Base-by-base conservation (phyloP, 2,329 filamentous ascomycete species). In the Didymella segeticola region DNA sequence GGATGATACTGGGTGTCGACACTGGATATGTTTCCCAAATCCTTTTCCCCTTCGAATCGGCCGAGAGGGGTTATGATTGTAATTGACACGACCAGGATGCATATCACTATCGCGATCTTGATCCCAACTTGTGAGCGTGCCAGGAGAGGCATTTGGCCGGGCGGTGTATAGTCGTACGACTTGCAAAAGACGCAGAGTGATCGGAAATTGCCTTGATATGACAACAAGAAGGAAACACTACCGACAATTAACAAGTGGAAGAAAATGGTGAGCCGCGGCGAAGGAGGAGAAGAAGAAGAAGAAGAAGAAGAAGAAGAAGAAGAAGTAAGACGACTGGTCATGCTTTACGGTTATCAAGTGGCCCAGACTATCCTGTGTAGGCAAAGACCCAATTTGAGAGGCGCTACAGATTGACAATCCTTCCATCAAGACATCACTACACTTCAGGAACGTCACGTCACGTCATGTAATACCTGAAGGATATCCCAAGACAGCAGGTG, bases 1-100 rank as follows among this genome's bases (percentile, higher is more conserved):
- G 60, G 4, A 63, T 54, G 15, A 64, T 63, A 36, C 48, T 61
- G 12, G 63, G 63, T n/a, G 63, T 64, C 17, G 29, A 33, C 14
- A 43, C 1, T 3, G 37, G 26, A 27, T 43, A 2, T 55, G 26
- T 14, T 43, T 36, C 17, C 47, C 39, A 11, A 47, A 45, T 5
- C 27, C 27, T 15, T 47, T 49, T 14, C 17, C 43, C 14, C 22
- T 36, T 34, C 27, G 5, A 45, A 43, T 10, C 43, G 34, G 12
- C 43, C 36, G 10, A 55, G 29, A 11, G 47, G 43, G 14, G 31
- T 12, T 10, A 58, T 52, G 23, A 33, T 42, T 2, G 46, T n/a
- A 10, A 20, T 36, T n/a, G 55, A 23, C 4, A 39, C 33, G 17
- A 47, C 20, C 15, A 58, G 29, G 7, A 48, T 17, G 27, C 43